Base-by-base conservation (phyloP, 495 filamentous ascomycete genomes). In the Talaromyces nanjingensis region DNA sequence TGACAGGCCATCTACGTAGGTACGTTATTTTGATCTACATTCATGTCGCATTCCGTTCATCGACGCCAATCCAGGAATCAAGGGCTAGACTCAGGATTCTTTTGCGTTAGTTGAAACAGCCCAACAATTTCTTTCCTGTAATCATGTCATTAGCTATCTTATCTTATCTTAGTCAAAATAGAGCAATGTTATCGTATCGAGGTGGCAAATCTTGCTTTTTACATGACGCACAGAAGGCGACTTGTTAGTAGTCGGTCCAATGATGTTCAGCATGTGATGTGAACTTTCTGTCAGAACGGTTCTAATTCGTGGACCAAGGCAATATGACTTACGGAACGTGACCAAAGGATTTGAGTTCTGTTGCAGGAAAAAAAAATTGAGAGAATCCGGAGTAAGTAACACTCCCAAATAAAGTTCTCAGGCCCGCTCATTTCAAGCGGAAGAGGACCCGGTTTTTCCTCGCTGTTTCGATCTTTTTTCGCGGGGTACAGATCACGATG, bases 381-480 rank as follows among this genome's bases (percentile, higher is more conserved):
- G 45, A 18, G 18, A 49, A 22, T 49, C 45, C 45, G 45, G 45
- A 49, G 45, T 49, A 49, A 42, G 45, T 22, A 49, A 20, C 6
- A 20, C 1, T 8, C 2, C 14, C 37, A 16, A 16, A 42, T 42
- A 16, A 16, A 49, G 6, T 56, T 29, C 53, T n/a, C 24, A 56
- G 53, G 16, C 27, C 53, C 53, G 53, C 45, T 49, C 45, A 49
- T 18, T 49, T 49, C 45, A 9, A 8, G 45, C 57, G 14, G 56
- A 14, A 20, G 56, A 59, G 12, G 59, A 24, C 39, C 59, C 59
- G 59, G 25, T 31, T 61, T 61, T 61, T 61, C 33, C 18, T 61
- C 59, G 59, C 39, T 27, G 20, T 8, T 18, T 45, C 29, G 47
- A 25, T 47, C 9, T 42, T 49, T 31, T 60, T 60, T 55, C 39